A percentile compares a stretch with the other conserved stretches of the same genome.
phyloP scores from a whole-genome alignment of 495 filamentous ascomycete species.

The Podospora sp. region DNA sequence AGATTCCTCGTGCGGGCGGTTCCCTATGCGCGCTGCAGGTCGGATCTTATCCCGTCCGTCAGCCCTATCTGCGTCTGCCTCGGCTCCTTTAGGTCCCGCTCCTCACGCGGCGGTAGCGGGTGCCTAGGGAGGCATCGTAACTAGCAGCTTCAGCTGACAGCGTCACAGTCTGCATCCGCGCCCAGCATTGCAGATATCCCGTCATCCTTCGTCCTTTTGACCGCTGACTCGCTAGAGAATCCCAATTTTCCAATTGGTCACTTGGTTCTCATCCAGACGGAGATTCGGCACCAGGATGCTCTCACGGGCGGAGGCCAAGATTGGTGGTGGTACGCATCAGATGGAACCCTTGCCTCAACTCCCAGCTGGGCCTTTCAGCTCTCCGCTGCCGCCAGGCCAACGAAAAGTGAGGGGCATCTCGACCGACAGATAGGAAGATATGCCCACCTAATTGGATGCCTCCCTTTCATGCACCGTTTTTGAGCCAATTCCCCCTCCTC shows the following conservation, averaged over 20 bases:
- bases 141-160: not conserved
- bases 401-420: not conserved
- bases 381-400: not conserved
- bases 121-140: not conserved
- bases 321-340: not conserved
- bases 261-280: not conserved
- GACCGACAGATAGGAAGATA: not conserved
- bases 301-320: constrained; percentile 1
- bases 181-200: not conserved
- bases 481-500: not conserved
- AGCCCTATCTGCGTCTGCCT: constrained; percentile 12
- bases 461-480: not conserved
- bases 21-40: constrained; percentile 8
- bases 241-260: constrained; percentile 5
- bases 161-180: not conserved
- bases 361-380: not conserved
- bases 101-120: not conserved
- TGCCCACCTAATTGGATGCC: not conserved
- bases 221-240: constrained; percentile 5
- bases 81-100: not conserved
- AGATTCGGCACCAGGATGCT: not conserved
- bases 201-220: not conserved
- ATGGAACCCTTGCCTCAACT: not conserved
- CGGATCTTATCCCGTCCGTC: constrained; percentile 11
- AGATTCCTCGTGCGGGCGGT: not conserved